A percentile compares a stretch with the other conserved stretches of the same genome.
Conservation (phyloP, 176 grass and related monocot genomes). For the Rhipidocladum racemiflorum region DNA sequence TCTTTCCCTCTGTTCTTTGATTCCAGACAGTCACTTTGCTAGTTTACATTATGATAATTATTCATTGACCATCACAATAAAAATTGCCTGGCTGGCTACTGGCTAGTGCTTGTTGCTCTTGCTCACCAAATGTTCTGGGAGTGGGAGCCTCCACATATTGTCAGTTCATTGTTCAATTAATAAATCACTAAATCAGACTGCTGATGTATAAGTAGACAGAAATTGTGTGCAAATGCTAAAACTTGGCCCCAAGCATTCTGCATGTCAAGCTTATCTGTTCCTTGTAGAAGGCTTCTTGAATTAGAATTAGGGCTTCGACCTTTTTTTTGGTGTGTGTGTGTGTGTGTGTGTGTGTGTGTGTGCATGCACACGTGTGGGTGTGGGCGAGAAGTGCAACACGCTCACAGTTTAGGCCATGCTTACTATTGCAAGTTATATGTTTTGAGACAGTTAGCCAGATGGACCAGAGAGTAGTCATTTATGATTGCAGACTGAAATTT, state of each 20-base stretch:
- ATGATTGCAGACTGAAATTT: not conserved
- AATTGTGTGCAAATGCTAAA: not conserved
- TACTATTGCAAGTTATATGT: not conserved
- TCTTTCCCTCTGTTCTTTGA: not conserved
- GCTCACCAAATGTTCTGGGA: slow-evolving; percentile 5
- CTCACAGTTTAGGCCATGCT: not conserved
- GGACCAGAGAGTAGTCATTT: not conserved
- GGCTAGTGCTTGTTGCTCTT: not conserved
- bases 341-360: too few species aligned
- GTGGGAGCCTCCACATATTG: not conserved
- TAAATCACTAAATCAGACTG: not conserved
- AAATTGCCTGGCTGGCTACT: not conserved
- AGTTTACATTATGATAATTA: not conserved
- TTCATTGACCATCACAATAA: not conserved
- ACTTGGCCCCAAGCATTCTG: not conserved
- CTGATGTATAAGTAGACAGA: not conserved
- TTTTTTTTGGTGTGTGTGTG: too few species aligned
- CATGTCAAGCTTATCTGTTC: not conserved
- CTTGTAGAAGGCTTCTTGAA: not conserved
- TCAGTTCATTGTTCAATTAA: not conserved
- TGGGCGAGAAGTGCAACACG: not conserved
- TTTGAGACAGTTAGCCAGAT: not conserved
- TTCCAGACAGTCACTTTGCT: not conserved
- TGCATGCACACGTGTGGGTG: too few species aligned
- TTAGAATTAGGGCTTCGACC: not conserved